Evolutionary conservation across 305 asterid genomes (phyloP).

Genomic region (Fraxinus greggii): DNA sequence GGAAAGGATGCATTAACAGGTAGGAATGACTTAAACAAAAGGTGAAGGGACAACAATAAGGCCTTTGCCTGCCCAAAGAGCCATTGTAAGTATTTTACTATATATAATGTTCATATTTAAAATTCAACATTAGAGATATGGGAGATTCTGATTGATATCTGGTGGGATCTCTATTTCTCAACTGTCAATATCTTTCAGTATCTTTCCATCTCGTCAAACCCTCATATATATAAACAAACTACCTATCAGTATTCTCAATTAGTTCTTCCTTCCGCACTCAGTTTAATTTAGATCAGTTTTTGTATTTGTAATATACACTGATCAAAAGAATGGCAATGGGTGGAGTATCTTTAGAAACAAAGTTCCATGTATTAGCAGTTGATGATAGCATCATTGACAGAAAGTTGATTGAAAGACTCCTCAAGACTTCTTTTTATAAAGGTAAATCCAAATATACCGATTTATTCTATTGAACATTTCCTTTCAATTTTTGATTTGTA

Average conservation of each 20-base stretch:
- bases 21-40: neutral
- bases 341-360: neutral
- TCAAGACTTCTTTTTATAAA: conserved; percentile 23
- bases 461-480: neutral
- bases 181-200: conserved; percentile 20
- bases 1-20: neutral
- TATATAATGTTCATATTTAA: conserved; percentile 5
- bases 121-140: conserved; percentile 10
- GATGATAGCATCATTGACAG: conserved; percentile 29
- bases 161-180: conserved; percentile 23
- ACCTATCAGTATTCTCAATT: neutral
- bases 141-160: conserved; percentile 24
- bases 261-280: neutral
- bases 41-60: neutral
- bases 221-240: neutral
- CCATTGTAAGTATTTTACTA: neutral
- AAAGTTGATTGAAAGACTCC: conserved; percentile 29
- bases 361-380: conserved; percentile 23
- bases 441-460: conserved; percentile 1
- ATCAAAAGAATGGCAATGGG: neutral
- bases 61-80: neutral
- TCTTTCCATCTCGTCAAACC: neutral
- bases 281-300: neutral
- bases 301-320: neutral
- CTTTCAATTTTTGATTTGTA: neutral